Conservation (phyloP, 305 asterid species). For the Fraxinus platypoda region DNA sequence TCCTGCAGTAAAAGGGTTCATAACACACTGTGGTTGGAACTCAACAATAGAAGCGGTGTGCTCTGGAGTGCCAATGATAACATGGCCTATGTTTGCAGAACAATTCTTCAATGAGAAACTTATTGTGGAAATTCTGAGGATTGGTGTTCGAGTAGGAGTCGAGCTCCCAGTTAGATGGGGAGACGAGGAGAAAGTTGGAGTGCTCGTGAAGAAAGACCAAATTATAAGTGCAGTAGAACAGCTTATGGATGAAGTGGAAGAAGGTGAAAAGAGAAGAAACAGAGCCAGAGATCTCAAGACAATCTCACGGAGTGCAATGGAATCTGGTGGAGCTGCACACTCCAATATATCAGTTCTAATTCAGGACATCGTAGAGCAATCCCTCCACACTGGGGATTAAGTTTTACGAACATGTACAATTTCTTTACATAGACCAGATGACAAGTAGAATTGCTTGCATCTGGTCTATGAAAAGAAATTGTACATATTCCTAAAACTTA, state of each 20-base stretch:
- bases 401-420: neutral
- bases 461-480: neutral
- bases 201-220: constrained; percentile 41
- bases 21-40: constrained; percentile 68
- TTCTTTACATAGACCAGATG: neutral
- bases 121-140: constrained; percentile 36
- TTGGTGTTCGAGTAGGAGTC: constrained; percentile 46
- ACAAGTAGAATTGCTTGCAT: neutral
- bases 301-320: constrained; percentile 35
- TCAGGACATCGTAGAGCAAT: constrained; percentile 28
- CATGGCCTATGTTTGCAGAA: constrained; percentile 65
- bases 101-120: constrained; percentile 58
- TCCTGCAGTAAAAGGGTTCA: constrained; percentile 42
- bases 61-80: constrained; percentile 56
- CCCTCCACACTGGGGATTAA: neutral
- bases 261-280: constrained; percentile 35
- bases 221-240: constrained; percentile 36
- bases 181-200: constrained; percentile 59
- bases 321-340: constrained; percentile 45
- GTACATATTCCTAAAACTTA: neutral
- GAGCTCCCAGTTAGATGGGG: constrained; percentile 54
- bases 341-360: constrained; percentile 32
- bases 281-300: constrained; percentile 35
- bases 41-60: constrained; percentile 52
- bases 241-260: constrained; percentile 46